These are phyloP conservation scores for Amphirosellinia nigrospora DNA, from an alignment of 495 filamentous ascomycete species.

Conservation along the genomic window DNA sequence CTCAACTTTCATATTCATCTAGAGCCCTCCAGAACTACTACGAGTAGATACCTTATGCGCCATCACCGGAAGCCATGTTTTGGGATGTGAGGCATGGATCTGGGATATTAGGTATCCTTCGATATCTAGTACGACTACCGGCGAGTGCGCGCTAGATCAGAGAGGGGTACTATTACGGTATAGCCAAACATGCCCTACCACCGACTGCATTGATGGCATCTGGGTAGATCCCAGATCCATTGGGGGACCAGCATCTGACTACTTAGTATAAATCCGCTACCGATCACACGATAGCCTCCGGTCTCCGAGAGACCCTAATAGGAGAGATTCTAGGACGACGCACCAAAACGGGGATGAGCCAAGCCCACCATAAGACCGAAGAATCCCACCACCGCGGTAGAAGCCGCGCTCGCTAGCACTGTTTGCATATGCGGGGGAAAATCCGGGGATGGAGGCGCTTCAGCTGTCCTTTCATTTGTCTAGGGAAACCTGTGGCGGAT, in stretches of 20 bases:
- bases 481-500: too few relatives aligned
- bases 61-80: neutral
- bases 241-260: neutral
- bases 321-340: neutral
- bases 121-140: neutral
- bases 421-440: slow-evolving; percentile 8
- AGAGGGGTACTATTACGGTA: neutral
- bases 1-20: neutral
- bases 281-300: neutral
- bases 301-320: neutral
- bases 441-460: slow-evolving; percentile 13
- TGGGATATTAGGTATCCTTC: too few relatives aligned
- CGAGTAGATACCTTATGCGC: neutral
- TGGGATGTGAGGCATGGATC: too few relatives aligned
- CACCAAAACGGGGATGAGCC: slow-evolving; percentile 1
- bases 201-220: neutral
- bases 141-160: neutral
- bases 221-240: neutral
- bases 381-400: neutral
- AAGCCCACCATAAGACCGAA: slow-evolving; percentile 19
- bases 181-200: slow-evolving; percentile 2
- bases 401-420: slow-evolving; percentile 2
- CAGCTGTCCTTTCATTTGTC: neutral
- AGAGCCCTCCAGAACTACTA: neutral
- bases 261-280: neutral